Evolutionary conservation across 805 yeast genomes (phyloP), one percentile per base, ranked within the genome.

Genomic region (Schwanniomyces polymorphus): DNA sequence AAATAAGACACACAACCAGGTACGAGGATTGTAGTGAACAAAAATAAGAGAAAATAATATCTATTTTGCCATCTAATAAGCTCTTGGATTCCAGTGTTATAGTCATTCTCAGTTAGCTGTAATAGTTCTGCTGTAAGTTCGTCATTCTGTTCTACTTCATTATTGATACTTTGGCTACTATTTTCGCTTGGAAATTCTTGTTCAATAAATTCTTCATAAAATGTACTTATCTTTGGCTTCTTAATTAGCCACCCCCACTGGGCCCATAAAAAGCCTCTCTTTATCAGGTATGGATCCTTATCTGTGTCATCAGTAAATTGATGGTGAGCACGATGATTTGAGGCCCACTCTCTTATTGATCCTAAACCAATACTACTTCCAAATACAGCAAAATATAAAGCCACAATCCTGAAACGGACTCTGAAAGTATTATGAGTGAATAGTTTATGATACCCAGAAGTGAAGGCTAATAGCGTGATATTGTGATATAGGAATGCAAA

Each of bases 241-340:
- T 85, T 72, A 28, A 90, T 61, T 70, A 88, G 78, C 96, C 97
- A 91, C 3, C 97, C 97, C 68, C 90, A 74, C 67, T 91, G 97
- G 28, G 92, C 82, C 79, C 82, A 91, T 58, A 79, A 67, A 56
- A 90, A 77, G 0, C 97, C 97, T 49, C 87, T 78, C 60, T 91
- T 80, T 33, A 87, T 85, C 59, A 84, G 84, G 67, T 88, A 90
- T 1, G 98, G 97, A 65, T 91, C 98, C 57, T 79, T 78, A 50
- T 88, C 96, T 0, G 95, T 86, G 61, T 91, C 97, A 50, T 72
- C 77, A 38, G 94, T 85, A 64, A 79, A 88, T 48, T 92, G 81
- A 67, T 91, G 97, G 69, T 91, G 97, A 4, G 94, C 91, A 49
- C 96, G 74, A 71, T 91, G 98, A 40, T 88, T 76, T 12, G 85